phyloP scores from a whole-genome alignment of 2,329 filamentous ascomycete species.

The Paraphoma chrysanthemicola region DNA sequence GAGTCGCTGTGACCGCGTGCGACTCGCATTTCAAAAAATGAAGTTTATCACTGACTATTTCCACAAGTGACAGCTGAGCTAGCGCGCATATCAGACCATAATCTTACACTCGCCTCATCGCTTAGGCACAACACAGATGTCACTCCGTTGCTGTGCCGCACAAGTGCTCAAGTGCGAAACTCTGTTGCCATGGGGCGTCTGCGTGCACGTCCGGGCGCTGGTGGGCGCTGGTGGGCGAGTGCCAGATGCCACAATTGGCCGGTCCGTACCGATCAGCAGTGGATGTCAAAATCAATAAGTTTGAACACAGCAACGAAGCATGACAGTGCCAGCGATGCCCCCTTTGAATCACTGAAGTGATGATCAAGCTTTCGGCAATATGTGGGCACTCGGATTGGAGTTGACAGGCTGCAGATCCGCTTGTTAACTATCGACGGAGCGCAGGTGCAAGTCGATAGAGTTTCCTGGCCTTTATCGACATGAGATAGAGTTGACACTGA shows the following conservation, averaged over 20 bases:
- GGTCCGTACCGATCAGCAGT: slow-evolving; percentile 25
- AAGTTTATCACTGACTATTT: background rate
- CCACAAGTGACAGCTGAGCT: background rate
- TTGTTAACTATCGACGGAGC: background rate
- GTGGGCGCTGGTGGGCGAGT: background rate
- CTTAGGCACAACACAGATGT: slow-evolving; percentile 14
- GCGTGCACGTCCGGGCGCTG: background rate
- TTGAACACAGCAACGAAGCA: too few relatives aligned
- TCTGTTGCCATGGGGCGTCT: slow-evolving; percentile 11
- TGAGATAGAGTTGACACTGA: slow-evolving; percentile 32
- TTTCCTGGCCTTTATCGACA: slow-evolving; percentile 21
- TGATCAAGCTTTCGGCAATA: slow-evolving; percentile 4
- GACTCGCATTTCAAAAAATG: background rate
- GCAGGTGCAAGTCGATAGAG: slow-evolving; percentile 11
- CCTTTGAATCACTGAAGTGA: background rate
- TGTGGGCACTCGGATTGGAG: slow-evolving; percentile 17
- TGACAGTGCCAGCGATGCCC: background rate
- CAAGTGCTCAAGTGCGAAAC: slow-evolving; percentile 18
- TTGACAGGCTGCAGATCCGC: slow-evolving; percentile 25
- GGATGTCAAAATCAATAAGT: slow-evolving; percentile 7
- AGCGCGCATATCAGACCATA: slow-evolving; percentile 14
- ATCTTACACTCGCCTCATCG: slow-evolving; percentile 3
- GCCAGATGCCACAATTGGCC: slow-evolving; percentile 9
- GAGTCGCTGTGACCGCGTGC: background rate
- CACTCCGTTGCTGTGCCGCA: slow-evolving; percentile 29